A percentile compares a stretch with the other conserved stretches of the same genome.
These are phyloP conservation scores for sorghum (Sorghum bicolor) DNA, from an alignment of 176 grass and related monocot species.

Conservation along the genomic window DNA sequence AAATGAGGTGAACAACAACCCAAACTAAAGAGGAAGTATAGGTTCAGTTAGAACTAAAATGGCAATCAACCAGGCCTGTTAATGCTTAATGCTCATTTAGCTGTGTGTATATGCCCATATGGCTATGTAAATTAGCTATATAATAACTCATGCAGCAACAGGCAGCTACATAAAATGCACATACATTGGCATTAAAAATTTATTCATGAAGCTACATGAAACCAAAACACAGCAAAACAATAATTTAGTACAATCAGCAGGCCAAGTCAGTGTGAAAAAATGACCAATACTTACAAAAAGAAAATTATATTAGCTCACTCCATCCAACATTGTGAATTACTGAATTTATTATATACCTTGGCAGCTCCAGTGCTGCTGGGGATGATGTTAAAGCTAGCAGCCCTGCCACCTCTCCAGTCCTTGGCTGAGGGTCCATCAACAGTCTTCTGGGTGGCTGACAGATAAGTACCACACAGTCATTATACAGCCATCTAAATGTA, in stretches of 20 bases:
- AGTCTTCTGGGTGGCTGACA: conserved; percentile 78
- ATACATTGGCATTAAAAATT: background rate
- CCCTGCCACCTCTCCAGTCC: conserved; percentile 84
- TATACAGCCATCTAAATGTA: background rate
- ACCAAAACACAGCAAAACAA: background rate
- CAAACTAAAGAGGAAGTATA: background rate
- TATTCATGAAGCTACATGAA: background rate
- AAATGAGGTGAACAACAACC: background rate
- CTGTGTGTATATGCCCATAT: background rate
- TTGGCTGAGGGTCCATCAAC: conserved; percentile 80
- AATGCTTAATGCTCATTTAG: background rate
- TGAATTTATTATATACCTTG: conserved; percentile 43
- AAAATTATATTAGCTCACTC: background rate
- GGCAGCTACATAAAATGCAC: background rate
- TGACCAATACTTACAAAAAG: background rate
- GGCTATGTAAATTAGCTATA: background rate
- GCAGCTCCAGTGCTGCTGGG: conserved; percentile 77
- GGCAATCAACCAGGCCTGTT: background rate
- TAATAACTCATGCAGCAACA: background rate
- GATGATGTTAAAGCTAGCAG: conserved; percentile 77
- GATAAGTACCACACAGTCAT: background rate
- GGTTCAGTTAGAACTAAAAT: background rate
- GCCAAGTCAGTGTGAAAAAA: background rate
- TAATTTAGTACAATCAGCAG: background rate
- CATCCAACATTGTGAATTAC: background rate